Evolutionary conservation across 805 yeast genomes (phyloP).

Genomic region (Limtongia smithiae): DNA sequence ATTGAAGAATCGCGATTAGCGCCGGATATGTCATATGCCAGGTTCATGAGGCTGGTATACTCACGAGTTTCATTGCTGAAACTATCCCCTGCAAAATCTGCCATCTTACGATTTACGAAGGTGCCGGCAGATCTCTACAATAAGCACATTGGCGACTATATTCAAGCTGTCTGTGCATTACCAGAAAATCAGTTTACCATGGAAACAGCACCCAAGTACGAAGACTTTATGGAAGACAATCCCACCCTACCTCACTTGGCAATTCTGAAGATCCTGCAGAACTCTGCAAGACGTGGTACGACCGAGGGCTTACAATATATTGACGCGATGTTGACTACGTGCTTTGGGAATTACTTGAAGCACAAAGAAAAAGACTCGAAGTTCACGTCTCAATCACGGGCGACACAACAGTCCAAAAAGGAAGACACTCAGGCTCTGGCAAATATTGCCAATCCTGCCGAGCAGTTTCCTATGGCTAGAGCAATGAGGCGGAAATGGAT

Average conservation of each 20-base stretch:
- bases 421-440: background rate
- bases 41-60: constrained; percentile 1
- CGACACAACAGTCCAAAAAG: background rate
- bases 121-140: background rate
- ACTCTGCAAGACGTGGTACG: background rate
- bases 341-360: constrained; percentile 4
- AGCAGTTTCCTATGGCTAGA: constrained; percentile 85
- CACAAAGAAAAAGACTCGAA: background rate
- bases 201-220: constrained; percentile 8
- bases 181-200: constrained; percentile 12
- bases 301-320: background rate
- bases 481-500: constrained; percentile 70
- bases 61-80: background rate
- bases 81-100: background rate
- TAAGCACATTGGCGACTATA: constrained; percentile 4
- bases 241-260: constrained; percentile 22
- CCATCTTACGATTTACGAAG: background rate
- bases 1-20: no score
- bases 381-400: background rate
- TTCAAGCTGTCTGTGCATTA: constrained; percentile 1
- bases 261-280: background rate
- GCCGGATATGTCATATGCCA: no score
- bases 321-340: background rate
- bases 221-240: constrained; percentile 10
- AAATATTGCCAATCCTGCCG: constrained; percentile 58